Evolutionary conservation across 768 basidiomycete genomes (phyloP).

Genomic region (Lyophyllum shimeji): DNA sequence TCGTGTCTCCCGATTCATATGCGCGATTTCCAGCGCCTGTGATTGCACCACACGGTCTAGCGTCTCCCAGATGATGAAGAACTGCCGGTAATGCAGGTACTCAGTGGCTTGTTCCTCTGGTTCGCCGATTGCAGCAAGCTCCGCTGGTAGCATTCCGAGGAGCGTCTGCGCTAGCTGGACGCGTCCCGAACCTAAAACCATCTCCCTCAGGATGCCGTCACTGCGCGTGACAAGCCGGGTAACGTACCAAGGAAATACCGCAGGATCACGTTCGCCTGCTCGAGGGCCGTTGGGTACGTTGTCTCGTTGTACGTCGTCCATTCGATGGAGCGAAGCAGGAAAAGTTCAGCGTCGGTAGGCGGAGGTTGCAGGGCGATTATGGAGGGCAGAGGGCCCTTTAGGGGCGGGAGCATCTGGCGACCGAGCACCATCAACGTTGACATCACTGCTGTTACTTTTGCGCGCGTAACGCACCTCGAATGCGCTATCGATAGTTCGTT

Average conservation of each 20-base stretch:
- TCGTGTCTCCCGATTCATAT: slow-evolving; percentile 59
- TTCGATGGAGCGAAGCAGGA: slow-evolving; percentile 85
- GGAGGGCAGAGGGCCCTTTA: slow-evolving; percentile 60
- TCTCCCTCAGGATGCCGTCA: neutral
- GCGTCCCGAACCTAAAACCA: slow-evolving; percentile 62
- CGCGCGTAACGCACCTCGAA: slow-evolving; percentile 47
- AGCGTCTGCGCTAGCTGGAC: slow-evolving; percentile 64
- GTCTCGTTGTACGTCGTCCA: slow-evolving; percentile 83
- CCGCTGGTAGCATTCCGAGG: slow-evolving; percentile 59
- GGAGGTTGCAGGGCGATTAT: slow-evolving; percentile 56
- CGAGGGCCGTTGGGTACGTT: slow-evolving; percentile 77
- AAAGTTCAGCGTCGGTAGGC: slow-evolving; percentile 54
- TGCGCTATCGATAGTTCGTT: slow-evolving; percentile 69
- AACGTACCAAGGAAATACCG: slow-evolving; percentile 85
- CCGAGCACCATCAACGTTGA: slow-evolving; percentile 5
- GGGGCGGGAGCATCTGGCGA: slow-evolving; percentile 48
- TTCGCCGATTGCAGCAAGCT: slow-evolving; percentile 59
- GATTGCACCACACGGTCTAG: slow-evolving; percentile 62
- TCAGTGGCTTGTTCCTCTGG: slow-evolving; percentile 74
- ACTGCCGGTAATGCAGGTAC: slow-evolving; percentile 77
- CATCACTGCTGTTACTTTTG: neutral
- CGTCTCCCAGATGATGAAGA: slow-evolving; percentile 74
- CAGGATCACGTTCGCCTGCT: slow-evolving; percentile 85
- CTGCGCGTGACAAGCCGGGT: neutral
- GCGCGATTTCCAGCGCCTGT: slow-evolving; percentile 53